Evolutionary conservation across 2,329 filamentous ascomycete genomes (phyloP).

Genomic region (Xylaria sp.): DNA sequence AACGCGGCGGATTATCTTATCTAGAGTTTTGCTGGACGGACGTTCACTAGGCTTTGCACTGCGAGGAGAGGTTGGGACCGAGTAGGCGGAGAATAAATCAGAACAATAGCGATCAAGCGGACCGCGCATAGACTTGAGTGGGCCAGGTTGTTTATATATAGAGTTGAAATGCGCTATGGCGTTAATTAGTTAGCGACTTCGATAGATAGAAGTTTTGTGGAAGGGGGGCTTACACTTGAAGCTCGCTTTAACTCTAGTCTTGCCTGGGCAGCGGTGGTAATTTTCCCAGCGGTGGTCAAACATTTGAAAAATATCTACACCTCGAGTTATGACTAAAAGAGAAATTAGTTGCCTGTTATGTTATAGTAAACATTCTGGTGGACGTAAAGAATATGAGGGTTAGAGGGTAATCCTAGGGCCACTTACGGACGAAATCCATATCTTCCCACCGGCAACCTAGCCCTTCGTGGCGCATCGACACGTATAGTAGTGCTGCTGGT

Average conservation of each 20-base stretch:
- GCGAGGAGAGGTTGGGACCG: too few relatives aligned
- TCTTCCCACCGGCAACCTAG: conserved; percentile 12
- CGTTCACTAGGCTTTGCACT: neutral
- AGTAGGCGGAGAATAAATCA: neutral
- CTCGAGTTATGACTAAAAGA: conserved; percentile 13
- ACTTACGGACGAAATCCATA: conserved; percentile 34
- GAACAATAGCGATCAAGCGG: neutral
- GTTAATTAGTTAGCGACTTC: neutral
- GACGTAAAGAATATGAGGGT: neutral
- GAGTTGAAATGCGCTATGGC: conserved; percentile 4
- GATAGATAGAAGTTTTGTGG: neutral
- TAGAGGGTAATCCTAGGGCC: neutral
- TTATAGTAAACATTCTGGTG: neutral
- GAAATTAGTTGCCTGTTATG: neutral
- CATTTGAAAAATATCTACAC: neutral
- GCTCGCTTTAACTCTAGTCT: neutral
- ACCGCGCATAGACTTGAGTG: too few relatives aligned
- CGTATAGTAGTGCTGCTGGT: conserved; percentile 29
- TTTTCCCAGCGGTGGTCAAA: neutral
- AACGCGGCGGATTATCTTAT: neutral
- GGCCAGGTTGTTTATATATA: neutral
- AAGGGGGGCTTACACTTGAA: conserved; percentile 5
- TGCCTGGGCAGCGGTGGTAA: neutral
- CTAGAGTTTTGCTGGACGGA: neutral
- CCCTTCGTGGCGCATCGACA: neutral